Base-by-base conservation (phyloP, 192 early-diverging fungal species). In the Funneliformis mosseae region DNA sequence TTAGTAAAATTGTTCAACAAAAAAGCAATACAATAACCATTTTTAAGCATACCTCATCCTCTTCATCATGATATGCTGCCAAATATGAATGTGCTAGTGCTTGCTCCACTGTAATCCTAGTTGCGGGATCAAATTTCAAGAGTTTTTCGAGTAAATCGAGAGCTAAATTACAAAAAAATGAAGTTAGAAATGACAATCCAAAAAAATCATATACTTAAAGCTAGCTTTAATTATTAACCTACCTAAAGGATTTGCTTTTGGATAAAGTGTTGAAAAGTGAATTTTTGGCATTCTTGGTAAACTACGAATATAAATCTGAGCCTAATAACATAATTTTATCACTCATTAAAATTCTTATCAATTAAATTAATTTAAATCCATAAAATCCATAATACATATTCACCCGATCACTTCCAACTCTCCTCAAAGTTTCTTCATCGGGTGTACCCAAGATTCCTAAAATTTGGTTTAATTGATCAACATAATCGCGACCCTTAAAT, bases 391-490 rank as follows among this genome's bases (percentile, higher is more conserved):
- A 55, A 16, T 28, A 41, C 33, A 21, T 11, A 70, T 81, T 84
- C 87, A 94, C 92, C 83, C 97, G 91, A 77, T 97, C 95, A 82
- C 95, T 96, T 38, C 96, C 97, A 81, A 98, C 95, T 43, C 95
- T 90, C 59, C 88, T 81, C 79, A 98, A 85, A 8, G 95, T 95
- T 43, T 89, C 94, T 79, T 96, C 95, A 83, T 96, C 95, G n/a
- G 98, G 98, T 1, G 97, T 97, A 61, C 98, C 98, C 61, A 98
- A 90, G 63, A 99, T 93, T 75, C 91, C 90, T 74, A 99, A 87
- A 71, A 99, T 99, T 86, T 98, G 95, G 85, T 97, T 98, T 81
- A 99, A 88, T 85, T 99, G 98, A 83, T 99, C 97, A n/a, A 98
- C 97, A 83, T 96, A 97, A 88, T 99, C 98, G 48, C 94, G 90